Evolutionary conservation across 1,284 basidiomycete genomes (phyloP).

Genomic region (Trichosporon ovoides): DNA sequence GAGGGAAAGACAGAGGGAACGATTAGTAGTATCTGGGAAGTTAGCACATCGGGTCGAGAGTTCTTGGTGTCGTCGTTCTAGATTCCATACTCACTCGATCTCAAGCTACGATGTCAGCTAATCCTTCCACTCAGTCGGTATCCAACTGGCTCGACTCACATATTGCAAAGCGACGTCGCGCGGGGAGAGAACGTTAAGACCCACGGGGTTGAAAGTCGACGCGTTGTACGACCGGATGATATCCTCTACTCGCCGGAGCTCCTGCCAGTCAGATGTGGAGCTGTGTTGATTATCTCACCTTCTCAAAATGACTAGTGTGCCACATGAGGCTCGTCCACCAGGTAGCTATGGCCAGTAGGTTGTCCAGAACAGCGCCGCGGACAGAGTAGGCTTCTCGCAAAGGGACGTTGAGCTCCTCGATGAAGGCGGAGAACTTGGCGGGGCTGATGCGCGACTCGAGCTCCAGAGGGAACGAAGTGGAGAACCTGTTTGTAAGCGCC

Average conservation of each 20-base stretch:
- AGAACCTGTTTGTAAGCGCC: constrained; percentile 40
- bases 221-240: constrained; percentile 46
- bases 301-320: constrained; percentile 48
- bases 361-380: constrained; percentile 46
- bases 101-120: constrained; percentile 8
- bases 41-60: neutral
- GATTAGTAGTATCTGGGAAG: neutral
- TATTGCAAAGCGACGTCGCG: constrained; percentile 51
- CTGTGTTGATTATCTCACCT: constrained; percentile 31
- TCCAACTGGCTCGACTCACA: constrained; percentile 38
- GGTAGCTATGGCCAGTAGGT: constrained; percentile 48
- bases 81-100: constrained; percentile 11
- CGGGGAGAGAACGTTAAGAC: constrained; percentile 51
- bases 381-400: constrained; percentile 48
- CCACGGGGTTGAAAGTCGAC: constrained; percentile 48
- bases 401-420: constrained; percentile 47
- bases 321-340: constrained; percentile 49
- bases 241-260: constrained; percentile 41
- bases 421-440: constrained; percentile 38
- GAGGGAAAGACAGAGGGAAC: neutral
- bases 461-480: constrained; percentile 48
- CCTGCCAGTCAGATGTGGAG: constrained; percentile 28
- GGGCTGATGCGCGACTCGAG: constrained; percentile 48
- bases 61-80: no score
- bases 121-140: no score